A percentile compares a stretch with the other conserved stretches of the same genome.
These are phyloP conservation scores for Cercospora sp. DNA, from an alignment of 2,329 filamentous ascomycete genomes.

Conservation along the genomic window DNA sequence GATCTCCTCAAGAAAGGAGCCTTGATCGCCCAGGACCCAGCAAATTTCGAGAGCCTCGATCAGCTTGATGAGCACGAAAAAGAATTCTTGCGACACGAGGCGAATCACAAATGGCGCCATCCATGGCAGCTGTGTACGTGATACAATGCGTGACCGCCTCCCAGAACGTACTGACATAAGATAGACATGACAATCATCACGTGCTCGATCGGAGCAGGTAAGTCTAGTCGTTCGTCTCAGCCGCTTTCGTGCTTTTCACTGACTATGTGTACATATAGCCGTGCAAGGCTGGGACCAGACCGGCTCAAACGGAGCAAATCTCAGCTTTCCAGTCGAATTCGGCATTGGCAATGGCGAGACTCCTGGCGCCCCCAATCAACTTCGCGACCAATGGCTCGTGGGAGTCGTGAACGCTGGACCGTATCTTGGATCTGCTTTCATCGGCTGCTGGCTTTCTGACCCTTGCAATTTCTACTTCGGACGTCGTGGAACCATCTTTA, in stretches of 20 bases:
- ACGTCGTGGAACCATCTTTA: conserved; percentile 43
- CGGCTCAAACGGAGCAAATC: conserved; percentile 54
- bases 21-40: conserved; percentile 52
- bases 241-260: neutral
- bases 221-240: neutral
- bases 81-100: conserved; percentile 48
- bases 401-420: conserved; percentile 65
- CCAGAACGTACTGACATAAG: neutral
- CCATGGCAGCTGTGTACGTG: conserved; percentile 44
- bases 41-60: conserved; percentile 47
- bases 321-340: conserved; percentile 49
- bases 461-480: conserved; percentile 42
- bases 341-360: conserved; percentile 34
- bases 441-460: conserved; percentile 43
- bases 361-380: conserved; percentile 38
- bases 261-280: conserved; percentile 43
- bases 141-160: neutral
- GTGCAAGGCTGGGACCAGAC: conserved; percentile 41
- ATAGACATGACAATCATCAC: conserved; percentile 52
- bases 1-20: conserved; percentile 51
- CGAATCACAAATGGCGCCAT: conserved; percentile 53
- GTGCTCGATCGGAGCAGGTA: conserved; percentile 51
- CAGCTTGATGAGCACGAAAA: conserved; percentile 48
- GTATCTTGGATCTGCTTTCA: conserved; percentile 49
- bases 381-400: conserved; percentile 59